These are phyloP conservation scores for Lichtheimia hyalospora DNA, from an alignment of 371 early-diverging fungal genomes.

Conservation along the genomic window DNA sequence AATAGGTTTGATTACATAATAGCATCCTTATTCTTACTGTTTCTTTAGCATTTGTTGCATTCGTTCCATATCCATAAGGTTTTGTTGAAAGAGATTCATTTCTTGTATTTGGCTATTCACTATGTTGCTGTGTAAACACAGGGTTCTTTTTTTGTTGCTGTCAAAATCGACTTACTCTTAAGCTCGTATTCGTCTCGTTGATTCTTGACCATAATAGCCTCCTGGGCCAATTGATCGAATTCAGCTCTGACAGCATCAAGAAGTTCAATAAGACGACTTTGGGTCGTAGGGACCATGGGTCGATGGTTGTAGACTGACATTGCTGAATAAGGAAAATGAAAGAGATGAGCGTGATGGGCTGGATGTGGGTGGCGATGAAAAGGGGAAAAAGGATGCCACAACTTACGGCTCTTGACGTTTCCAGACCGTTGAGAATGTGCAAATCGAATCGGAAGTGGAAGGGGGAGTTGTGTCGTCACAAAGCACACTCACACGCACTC, in stretches of 20 bases:
- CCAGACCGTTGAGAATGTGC: too few relatives aligned
- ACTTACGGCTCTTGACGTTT: background rate
- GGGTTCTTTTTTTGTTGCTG: background rate
- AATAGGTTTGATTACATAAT: background rate
- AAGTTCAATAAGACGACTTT: conserved; percentile 73
- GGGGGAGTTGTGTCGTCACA: too few relatives aligned
- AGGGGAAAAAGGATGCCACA: background rate
- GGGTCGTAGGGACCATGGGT: conserved; percentile 71
- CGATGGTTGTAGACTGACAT: conserved; percentile 79
- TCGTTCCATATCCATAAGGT: conserved; percentile 78
- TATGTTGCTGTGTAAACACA: conserved; percentile 11
- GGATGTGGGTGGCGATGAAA: background rate
- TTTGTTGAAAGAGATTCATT: conserved; percentile 75
- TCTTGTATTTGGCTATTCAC: conserved; percentile 79
- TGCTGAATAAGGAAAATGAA: conserved; percentile 7
- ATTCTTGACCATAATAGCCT: conserved; percentile 66
- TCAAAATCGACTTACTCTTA: conserved; percentile 56
- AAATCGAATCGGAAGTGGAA: too few relatives aligned
- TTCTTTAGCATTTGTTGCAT: conserved; percentile 75
- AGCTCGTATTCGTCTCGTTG: conserved; percentile 90
- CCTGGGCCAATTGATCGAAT: conserved; percentile 80
- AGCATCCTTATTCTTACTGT: conserved; percentile 40
- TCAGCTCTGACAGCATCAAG: conserved; percentile 83
- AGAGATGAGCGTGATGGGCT: conserved; percentile 1
- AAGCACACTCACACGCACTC: too few relatives aligned